These are phyloP conservation scores for Urtica urens DNA, from an alignment of 306 rosid genomes.

Conservation along the genomic window DNA sequence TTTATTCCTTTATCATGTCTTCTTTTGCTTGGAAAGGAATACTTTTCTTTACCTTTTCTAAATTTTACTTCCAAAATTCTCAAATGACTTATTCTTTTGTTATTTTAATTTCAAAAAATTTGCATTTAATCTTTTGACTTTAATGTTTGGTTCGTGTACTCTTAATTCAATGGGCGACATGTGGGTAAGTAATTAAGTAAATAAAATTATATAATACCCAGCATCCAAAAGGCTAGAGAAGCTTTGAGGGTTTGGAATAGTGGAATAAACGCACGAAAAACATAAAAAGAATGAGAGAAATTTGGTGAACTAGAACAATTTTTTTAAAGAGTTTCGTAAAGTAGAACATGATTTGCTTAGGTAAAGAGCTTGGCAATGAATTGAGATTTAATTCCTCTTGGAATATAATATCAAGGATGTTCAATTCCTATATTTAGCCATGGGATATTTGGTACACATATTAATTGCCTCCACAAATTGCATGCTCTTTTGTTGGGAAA, in stretches of 20 bases:
- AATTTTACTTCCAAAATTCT: not conserved
- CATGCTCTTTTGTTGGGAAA: conserved; percentile 3
- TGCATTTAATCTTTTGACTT: not conserved
- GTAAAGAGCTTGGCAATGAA: not conserved
- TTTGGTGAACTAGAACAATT: not conserved
- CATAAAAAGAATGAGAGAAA: not conserved
- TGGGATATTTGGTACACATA: conserved; percentile 2
- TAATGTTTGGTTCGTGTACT: not conserved
- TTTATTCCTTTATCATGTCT: not conserved
- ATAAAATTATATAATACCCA: too few species aligned
- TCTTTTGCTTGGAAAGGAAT: not conserved
- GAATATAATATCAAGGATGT: not conserved
- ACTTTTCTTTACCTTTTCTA: not conserved
- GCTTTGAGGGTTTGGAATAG: not conserved
- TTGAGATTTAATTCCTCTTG: not conserved
- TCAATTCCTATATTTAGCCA: not conserved
- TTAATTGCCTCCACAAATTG: conserved; percentile 9
- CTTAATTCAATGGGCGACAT: not conserved
- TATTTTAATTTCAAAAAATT: not conserved
- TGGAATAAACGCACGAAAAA: conserved; percentile 2
- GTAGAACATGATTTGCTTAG: conserved; percentile 4
- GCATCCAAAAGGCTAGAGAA: not conserved
- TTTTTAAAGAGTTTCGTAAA: not conserved
- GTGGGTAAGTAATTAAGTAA: conserved; percentile 2
- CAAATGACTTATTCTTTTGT: not conserved